These are phyloP conservation scores for Lathyrus tuberosus DNA, from an alignment of 306 rosid genomes.

Conservation along the genomic window DNA sequence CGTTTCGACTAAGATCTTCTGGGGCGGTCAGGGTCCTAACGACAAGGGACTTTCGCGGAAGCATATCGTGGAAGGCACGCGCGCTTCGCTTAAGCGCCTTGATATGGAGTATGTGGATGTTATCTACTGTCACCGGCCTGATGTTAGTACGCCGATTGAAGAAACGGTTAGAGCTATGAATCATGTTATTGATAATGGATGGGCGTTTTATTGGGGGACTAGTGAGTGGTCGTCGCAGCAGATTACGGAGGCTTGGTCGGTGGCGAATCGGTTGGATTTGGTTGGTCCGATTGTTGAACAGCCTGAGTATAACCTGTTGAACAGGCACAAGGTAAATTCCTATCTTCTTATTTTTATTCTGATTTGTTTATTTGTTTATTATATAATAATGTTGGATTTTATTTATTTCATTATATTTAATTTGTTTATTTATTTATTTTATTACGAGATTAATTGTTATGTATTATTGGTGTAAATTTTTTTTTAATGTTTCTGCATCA, in stretches of 20 bases:
- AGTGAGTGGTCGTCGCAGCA: slow-evolving; percentile 99
- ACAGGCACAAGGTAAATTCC: slow-evolving; percentile 65
- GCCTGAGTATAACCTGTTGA: slow-evolving; percentile 87
- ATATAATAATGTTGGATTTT: no score
- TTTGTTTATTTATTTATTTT: no score
- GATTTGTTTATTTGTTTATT: no score
- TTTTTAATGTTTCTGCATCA: no score
- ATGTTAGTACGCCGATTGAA: slow-evolving; percentile 78
- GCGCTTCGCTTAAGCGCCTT: slow-evolving; percentile 77
- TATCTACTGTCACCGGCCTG: slow-evolving; percentile 86
- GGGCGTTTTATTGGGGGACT: slow-evolving; percentile 99
- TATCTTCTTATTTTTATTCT: neutral
- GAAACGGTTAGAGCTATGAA: slow-evolving; percentile 97
- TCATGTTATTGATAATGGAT: slow-evolving; percentile 74
- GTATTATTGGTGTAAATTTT: no score
- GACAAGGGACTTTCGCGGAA: slow-evolving; percentile 93
- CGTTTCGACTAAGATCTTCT: slow-evolving; percentile 94
- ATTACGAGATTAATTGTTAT: no score
- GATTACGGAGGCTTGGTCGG: slow-evolving; percentile 93
- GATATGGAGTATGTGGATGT: slow-evolving; percentile 89
- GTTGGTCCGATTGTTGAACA: slow-evolving; percentile 95
- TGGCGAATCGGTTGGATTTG: slow-evolving; percentile 74
- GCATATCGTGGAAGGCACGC: slow-evolving; percentile 87
- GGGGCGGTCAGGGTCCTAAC: slow-evolving; percentile 97
- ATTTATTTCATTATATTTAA: no score